Evolutionary conservation across 179 eudicot genomes (phyloP).

Genomic region (Actinidia chinensis): DNA sequence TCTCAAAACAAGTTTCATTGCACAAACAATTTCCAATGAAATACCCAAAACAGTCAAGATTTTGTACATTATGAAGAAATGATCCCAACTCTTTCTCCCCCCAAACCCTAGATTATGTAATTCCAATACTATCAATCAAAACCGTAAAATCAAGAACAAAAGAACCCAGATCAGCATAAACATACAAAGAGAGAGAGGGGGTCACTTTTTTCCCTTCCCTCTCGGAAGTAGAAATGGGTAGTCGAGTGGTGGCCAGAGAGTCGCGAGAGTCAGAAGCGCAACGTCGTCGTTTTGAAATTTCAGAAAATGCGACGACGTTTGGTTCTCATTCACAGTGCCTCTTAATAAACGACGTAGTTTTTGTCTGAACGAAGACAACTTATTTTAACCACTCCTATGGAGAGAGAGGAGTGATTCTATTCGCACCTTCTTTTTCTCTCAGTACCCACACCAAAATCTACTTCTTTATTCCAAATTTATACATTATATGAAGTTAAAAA

Average conservation of each 20-base stretch:
- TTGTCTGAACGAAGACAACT: too few species aligned
- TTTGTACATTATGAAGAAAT: background rate
- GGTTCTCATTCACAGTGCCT: too few species aligned
- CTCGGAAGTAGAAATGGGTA: background rate
- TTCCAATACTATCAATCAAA: background rate
- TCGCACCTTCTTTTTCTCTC: background rate
- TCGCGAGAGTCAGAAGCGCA: background rate
- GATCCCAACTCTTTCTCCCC: background rate
- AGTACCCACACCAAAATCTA: too few species aligned
- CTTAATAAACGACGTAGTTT: too few species aligned
- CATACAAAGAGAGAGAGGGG: background rate
- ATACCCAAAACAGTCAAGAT: background rate
- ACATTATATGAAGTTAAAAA: too few species aligned
- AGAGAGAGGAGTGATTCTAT: background rate
- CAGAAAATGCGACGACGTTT: background rate
- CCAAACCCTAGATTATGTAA: background rate
- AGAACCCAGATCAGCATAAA: background rate
- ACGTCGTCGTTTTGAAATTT: background rate
- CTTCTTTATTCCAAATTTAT: too few species aligned
- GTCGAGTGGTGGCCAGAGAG: background rate
- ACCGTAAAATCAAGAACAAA: background rate
- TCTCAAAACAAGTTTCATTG: background rate
- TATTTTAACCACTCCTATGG: too few species aligned
- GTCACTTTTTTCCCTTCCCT: background rate
- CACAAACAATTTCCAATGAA: background rate